Evolutionary conservation across 2,329 filamentous ascomycete genomes (phyloP), one percentile per base, ranked within the genome.

Genomic region (Penicillium sp.): DNA sequence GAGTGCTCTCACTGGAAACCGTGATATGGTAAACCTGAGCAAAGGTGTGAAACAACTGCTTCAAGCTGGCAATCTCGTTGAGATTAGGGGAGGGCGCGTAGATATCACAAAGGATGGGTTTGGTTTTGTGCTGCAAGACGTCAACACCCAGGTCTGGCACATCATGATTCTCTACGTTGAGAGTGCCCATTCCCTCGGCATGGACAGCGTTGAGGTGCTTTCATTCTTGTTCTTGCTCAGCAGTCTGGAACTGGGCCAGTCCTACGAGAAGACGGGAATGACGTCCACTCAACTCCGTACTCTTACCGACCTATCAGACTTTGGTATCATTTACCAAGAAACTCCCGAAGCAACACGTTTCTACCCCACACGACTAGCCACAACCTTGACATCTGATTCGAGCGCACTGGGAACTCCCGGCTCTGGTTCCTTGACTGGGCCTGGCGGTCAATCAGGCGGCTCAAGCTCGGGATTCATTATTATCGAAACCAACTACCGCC

Each of bases 91-190:
- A 45, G 76, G 77, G 24, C 74, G 76, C 53, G 82, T 91, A 10
- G 86, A 85, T 53, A 99, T 99, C 67, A 99, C 95, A 0, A 88
- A 96, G 70, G 87, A 90, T 3, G 95, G 95, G 8, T 99, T 99
- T 72, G 93, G 91, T 0, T 99, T 99, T 69, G 81, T 99, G 55
- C 81, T 99, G 9, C 93, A 98, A 69, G 93, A 97, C 70, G 89
- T 93, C 57, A 98, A 97, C 73, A 92, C 93, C 0, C 95, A 99
- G 74, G 92, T 99, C 35, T 99, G 95, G 95, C 95, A 92, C 26
- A 81, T 99, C 47, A 82, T 99, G 35, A 88, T 99, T 29, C 87
- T 97, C 31, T 99, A 96, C 82, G 86, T 99, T 50, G 90, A 96
- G 64, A 90, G 91, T 59, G 89, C 90, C 45, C 88, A 91, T 65